These are phyloP conservation scores for Ceratocystiopsis sp. DNA, from an alignment of 2,329 filamentous ascomycete species.

Conservation along the genomic window DNA sequence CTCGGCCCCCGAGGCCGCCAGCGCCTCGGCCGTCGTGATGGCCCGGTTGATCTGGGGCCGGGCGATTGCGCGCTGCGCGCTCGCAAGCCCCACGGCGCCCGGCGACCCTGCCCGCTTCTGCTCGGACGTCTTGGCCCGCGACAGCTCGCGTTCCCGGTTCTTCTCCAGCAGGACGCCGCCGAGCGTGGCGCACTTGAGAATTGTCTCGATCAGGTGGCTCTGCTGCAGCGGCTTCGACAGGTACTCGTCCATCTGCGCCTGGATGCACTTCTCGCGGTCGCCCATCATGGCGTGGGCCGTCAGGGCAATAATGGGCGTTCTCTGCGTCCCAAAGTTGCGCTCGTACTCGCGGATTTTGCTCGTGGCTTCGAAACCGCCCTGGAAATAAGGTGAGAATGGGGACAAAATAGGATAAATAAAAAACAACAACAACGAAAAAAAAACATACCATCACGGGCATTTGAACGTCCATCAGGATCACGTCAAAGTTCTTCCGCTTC, in stretches of 20 bases:
- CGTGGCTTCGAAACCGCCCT: conserved; percentile 94
- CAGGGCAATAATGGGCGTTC: conserved; percentile 89
- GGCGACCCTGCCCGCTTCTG: neutral
- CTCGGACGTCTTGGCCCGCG: conserved; percentile 16
- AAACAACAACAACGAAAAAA: too few species aligned
- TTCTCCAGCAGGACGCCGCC: conserved; percentile 70
- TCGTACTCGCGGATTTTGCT: conserved; percentile 95
- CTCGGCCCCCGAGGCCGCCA: neutral
- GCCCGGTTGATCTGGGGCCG: conserved; percentile 4
- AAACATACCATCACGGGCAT: conserved; percentile 94
- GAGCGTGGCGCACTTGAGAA: conserved; percentile 88
- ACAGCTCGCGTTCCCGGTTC: conserved; percentile 43
- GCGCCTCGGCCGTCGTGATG: conserved; percentile 4
- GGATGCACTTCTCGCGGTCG: conserved; percentile 93
- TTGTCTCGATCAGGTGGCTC: conserved; percentile 23
- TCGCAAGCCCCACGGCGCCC: conserved; percentile 21
- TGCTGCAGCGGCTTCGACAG: conserved; percentile 49
- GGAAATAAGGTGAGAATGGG: neutral
- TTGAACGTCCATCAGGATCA: conserved; percentile 97
- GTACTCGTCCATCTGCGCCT: conserved; percentile 99
- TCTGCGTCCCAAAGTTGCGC: conserved; percentile 56
- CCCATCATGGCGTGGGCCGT: conserved; percentile 98
- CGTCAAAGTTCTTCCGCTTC: conserved; percentile 82
- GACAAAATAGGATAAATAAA: conserved; percentile 17
- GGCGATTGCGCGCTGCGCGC: conserved; percentile 15